Evolutionary conservation across 2,329 filamentous ascomycete genomes (phyloP).

Genomic region (Dryadomyces sulphureus): DNA sequence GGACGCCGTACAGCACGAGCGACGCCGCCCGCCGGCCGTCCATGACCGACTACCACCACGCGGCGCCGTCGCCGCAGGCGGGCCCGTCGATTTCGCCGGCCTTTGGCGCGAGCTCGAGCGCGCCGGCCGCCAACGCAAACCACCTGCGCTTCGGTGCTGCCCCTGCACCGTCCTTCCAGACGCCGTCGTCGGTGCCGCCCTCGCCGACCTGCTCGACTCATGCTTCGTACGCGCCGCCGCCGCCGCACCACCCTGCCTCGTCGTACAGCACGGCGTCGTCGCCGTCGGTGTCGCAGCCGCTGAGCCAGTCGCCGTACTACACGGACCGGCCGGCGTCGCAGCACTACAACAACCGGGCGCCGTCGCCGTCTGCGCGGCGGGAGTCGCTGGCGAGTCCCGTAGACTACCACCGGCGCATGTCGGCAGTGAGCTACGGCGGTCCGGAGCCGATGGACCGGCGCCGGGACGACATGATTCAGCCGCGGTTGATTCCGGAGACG

Average conservation of each 20-base stretch:
- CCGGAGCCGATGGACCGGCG: background rate
- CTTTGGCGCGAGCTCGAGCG: conserved; percentile 13
- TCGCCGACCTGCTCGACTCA: conserved; percentile 16
- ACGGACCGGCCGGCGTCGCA: conserved; percentile 17
- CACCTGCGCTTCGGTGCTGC: conserved; percentile 6
- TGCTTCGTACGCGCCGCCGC: conserved; percentile 11
- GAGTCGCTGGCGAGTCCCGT: conserved; percentile 6
- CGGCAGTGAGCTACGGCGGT: conserved; percentile 5
- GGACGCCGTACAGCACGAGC: conserved; percentile 16
- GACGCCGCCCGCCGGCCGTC: conserved; percentile 19
- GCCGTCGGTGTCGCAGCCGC: conserved; percentile 1
- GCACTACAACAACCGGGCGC: conserved; percentile 6
- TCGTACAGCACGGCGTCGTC: conserved; percentile 6
- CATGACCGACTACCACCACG: conserved; percentile 15
- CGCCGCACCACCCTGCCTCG: conserved; percentile 9
- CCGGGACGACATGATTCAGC: background rate
- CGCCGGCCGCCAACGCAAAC: conserved; percentile 7
- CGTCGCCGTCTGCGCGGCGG: conserved; percentile 10
- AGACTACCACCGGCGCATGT: conserved; percentile 8
- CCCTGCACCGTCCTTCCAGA: conserved; percentile 5
- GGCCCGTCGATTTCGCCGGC: conserved; percentile 15
- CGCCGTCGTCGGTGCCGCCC: conserved; percentile 17
- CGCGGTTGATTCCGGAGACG: conserved; percentile 5
- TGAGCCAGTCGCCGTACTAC: conserved; percentile 8
- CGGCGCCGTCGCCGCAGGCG: conserved; percentile 6